These are phyloP conservation scores for Cyphellophora europaea DNA, from an alignment of 2,329 filamentous ascomycete species.

Conservation along the genomic window DNA sequence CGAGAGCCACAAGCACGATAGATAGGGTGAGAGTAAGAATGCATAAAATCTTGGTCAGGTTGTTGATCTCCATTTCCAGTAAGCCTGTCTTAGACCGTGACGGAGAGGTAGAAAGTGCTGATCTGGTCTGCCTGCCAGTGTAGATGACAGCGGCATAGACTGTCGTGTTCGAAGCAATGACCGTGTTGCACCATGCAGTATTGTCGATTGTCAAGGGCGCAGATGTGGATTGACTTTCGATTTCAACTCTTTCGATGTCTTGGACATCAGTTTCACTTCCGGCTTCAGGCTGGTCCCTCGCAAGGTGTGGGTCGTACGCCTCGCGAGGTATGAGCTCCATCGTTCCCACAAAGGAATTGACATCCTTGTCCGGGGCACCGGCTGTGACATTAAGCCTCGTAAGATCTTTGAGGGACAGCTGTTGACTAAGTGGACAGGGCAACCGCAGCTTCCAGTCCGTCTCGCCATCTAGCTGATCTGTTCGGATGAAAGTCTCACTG, in stretches of 20 bases:
- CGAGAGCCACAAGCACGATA: slow-evolving; percentile 75
- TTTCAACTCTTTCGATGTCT: slow-evolving; percentile 8
- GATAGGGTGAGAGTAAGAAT: slow-evolving; percentile 78
- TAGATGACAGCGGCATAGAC: slow-evolving; percentile 89
- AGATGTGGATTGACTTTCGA: slow-evolving; percentile 29
- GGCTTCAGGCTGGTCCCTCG: slow-evolving; percentile 4
- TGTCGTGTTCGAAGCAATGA: slow-evolving; percentile 84
- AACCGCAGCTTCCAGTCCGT: slow-evolving; percentile 96
- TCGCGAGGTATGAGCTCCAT: slow-evolving; percentile 55
- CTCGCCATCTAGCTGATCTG: slow-evolving; percentile 93
- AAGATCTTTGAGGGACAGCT: slow-evolving; percentile 63
- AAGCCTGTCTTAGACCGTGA: slow-evolving; percentile 91
- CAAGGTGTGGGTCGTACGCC: slow-evolving; percentile 20
- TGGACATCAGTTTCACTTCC: slow-evolving; percentile 6
- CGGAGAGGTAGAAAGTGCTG: slow-evolving; percentile 82
- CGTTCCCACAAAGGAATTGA: slow-evolving; percentile 92
- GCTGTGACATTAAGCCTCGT: slow-evolving; percentile 60
- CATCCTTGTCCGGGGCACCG: slow-evolving; percentile 83
- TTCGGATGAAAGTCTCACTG: slow-evolving; percentile 93
- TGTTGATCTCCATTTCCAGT: slow-evolving; percentile 93
- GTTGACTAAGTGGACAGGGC: slow-evolving; percentile 77
- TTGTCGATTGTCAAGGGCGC: slow-evolving; percentile 86
- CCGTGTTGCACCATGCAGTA: slow-evolving; percentile 96
- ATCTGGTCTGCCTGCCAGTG: slow-evolving; percentile 87
- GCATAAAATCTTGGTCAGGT: slow-evolving; percentile 90